A percentile compares a stretch with the other conserved stretches of the same genome.
Conservation (phyloP, 306 rosid genomes). For the apple (Malus domestica) region ASM211411v1 NC_041803.1:4024501-4025000, state of each 20-base stretch:
- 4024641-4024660: constrained; percentile 64
- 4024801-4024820: constrained; percentile 82
- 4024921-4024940: constrained; percentile 75
- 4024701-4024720: constrained; percentile 75
- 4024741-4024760: constrained; percentile 74
- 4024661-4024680: constrained; percentile 95
- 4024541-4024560: constrained; percentile 75
- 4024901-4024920: constrained; percentile 90
- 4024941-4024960: constrained; percentile 92
- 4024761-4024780: constrained; percentile 70
- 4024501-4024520: constrained; percentile 27
- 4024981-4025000: constrained; percentile 98
- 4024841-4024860: constrained; percentile 97
- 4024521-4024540: constrained; percentile 62
- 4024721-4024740: constrained; percentile 86
- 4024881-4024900: constrained; percentile 98
- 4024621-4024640: constrained; percentile 42
- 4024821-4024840: constrained; percentile 92
- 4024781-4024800: constrained; percentile 93
- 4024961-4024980: constrained; percentile 99
- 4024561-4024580: constrained; percentile 86
- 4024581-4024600: constrained; percentile 93
- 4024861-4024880: constrained; percentile 98
- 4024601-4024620: constrained; percentile 86
- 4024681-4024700: constrained; percentile 56